Evolutionary conservation across 768 basidiomycete species (phyloP).

Genomic region (Lactifluus volemus): DNA sequence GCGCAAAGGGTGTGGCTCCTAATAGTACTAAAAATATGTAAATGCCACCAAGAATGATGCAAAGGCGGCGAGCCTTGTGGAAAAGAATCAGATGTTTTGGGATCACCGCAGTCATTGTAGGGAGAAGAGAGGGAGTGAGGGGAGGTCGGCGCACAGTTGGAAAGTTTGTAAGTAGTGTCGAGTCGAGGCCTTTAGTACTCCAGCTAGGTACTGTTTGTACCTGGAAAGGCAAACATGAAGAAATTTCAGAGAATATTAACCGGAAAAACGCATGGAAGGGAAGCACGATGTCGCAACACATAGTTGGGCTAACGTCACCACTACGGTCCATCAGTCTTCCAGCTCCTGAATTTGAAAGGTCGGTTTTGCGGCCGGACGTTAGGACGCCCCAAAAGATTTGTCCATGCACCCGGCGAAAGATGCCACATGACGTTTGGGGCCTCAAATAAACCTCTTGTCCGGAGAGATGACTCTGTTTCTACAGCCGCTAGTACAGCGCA

Average conservation of each 20-base stretch:
- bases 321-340: background rate
- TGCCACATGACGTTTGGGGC: constrained; percentile 10
- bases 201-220: background rate
- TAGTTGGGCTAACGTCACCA: background rate
- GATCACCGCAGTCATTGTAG: constrained; percentile 2
- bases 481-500: background rate
- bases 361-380: background rate
- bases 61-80: constrained; percentile 24
- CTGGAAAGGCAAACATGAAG: background rate
- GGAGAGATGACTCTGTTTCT: background rate
- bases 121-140: too few species aligned
- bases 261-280: background rate
- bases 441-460: background rate
- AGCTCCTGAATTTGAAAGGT: background rate
- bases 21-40: constrained; percentile 45
- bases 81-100: constrained; percentile 17
- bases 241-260: constrained; percentile 1
- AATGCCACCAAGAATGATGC: constrained; percentile 36
- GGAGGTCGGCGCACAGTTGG: background rate
- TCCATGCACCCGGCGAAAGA: background rate
- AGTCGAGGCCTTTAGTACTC: background rate
- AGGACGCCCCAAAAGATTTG: background rate
- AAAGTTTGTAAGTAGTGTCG: background rate
- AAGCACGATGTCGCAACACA: background rate
- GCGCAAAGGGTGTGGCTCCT: constrained; percentile 53